These are phyloP conservation scores for Chrysosporium queenslandicum DNA, from an alignment of 2,329 filamentous ascomycete species.

Conservation along the genomic window DNA sequence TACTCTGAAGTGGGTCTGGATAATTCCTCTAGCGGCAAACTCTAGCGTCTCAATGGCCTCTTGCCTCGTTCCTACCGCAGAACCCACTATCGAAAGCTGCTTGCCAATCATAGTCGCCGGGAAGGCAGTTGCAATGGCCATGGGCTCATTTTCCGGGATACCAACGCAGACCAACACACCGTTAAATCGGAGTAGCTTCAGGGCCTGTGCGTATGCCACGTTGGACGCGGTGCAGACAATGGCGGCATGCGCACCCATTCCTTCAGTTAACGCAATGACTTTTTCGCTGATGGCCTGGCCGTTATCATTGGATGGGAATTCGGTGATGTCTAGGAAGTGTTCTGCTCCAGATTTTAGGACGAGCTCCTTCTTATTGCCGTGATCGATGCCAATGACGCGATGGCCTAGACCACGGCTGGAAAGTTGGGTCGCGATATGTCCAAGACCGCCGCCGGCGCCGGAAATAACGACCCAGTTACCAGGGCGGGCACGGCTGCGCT, in stretches of 20 bases:
- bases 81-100: constrained; percentile 41
- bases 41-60: constrained; percentile 44
- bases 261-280: constrained; percentile 45
- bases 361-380: constrained; percentile 50
- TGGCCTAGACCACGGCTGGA: constrained; percentile 51
- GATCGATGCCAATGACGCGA: constrained; percentile 56
- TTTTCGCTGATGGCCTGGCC: constrained; percentile 43
- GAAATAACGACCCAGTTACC: constrained; percentile 53
- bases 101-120: constrained; percentile 35
- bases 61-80: constrained; percentile 42
- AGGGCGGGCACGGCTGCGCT: constrained; percentile 49
- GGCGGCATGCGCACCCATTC: constrained; percentile 52
- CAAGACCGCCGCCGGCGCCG: constrained; percentile 54
- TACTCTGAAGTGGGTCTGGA: constrained; percentile 38
- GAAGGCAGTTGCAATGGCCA: constrained; percentile 38
- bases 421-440: constrained; percentile 54
- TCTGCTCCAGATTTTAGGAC: constrained; percentile 54
- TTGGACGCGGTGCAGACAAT: constrained; percentile 48
- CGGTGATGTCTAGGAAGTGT: constrained; percentile 54
- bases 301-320: constrained; percentile 39
- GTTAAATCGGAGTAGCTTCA: constrained; percentile 41
- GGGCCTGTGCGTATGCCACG: constrained; percentile 41
- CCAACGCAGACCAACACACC: constrained; percentile 46
- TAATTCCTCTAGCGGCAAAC: constrained; percentile 40
- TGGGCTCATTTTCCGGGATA: constrained; percentile 39